Percentiles rank a stretch among this genome's conserved stretches.
phyloP scores from a whole-genome alignment of 2,329 filamentous ascomycete genomes.

The Setomelanomma holmii region DNA sequence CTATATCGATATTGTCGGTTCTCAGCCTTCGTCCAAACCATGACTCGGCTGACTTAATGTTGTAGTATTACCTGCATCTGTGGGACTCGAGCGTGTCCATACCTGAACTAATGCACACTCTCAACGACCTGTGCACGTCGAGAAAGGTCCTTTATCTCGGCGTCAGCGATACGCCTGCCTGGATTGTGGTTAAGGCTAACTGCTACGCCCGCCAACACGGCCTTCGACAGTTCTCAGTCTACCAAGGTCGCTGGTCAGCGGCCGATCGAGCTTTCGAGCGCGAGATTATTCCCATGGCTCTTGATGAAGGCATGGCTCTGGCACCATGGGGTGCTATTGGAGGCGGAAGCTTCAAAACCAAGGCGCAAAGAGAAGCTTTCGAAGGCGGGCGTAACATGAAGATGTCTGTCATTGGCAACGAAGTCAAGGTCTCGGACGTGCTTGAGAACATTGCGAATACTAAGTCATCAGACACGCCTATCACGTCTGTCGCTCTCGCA shows the following conservation, averaged over 20 bases:
- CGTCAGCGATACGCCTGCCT: constrained; percentile 54
- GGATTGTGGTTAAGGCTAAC: constrained; percentile 42
- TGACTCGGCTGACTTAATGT: constrained; percentile 37
- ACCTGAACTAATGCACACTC: constrained; percentile 53
- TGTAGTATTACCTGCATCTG: constrained; percentile 47
- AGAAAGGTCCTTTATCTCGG: constrained; percentile 56
- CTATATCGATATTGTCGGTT: constrained; percentile 65
- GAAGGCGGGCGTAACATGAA: constrained; percentile 47
- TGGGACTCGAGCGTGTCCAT: constrained; percentile 54
- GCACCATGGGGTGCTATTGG: constrained; percentile 64
- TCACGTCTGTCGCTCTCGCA: constrained; percentile 70
- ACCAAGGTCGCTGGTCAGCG: constrained; percentile 53
- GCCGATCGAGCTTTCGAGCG: constrained; percentile 54
- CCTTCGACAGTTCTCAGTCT: constrained; percentile 49
- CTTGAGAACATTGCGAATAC: constrained; percentile 66
- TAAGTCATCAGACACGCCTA: constrained; percentile 56
- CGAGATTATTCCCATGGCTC: constrained; percentile 55
- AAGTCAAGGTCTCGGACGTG: constrained; percentile 61
- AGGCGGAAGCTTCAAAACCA: constrained; percentile 52
- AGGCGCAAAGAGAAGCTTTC: constrained; percentile 53
- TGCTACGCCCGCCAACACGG: constrained; percentile 51
- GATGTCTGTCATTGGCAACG: constrained; percentile 52
- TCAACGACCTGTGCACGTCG: constrained; percentile 50
- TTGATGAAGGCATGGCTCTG: constrained; percentile 51
- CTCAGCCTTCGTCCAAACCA: constrained; percentile 35